phyloP scores from a whole-genome alignment of 306 rosid genomes.

The Rosa chinensis region DNA sequence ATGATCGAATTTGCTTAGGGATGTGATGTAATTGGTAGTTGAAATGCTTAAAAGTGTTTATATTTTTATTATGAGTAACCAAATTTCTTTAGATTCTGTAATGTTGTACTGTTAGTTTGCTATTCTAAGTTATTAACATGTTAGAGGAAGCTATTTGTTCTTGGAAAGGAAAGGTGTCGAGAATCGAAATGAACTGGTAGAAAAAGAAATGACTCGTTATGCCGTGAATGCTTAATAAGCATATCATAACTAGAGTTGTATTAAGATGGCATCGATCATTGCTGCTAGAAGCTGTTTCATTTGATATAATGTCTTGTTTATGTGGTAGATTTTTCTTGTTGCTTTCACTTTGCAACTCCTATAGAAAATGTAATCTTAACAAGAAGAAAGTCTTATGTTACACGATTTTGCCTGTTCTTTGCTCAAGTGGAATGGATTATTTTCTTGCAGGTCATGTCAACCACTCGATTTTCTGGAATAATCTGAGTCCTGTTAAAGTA shows the following conservation, averaged over 20 bases:
- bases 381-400: background rate
- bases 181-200: background rate
- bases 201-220: background rate
- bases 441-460: conserved; percentile 74
- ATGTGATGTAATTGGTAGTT: background rate
- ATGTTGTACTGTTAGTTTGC: too few species aligned
- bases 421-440: background rate
- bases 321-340: background rate
- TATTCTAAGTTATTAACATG: background rate
- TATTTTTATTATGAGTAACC: background rate
- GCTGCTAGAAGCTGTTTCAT: background rate
- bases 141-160: background rate
- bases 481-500: conserved; percentile 56
- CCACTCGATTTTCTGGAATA: conserved; percentile 87
- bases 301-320: background rate
- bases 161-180: background rate
- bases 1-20: background rate
- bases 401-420: background rate
- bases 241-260: background rate
- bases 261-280: background rate
- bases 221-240: background rate
- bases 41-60: background rate
- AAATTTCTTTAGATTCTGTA: background rate
- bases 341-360: background rate
- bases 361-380: background rate